Conservation (phyloP, 306 rosid species). For the Cyamopsis tetragonoloba region DNA sequence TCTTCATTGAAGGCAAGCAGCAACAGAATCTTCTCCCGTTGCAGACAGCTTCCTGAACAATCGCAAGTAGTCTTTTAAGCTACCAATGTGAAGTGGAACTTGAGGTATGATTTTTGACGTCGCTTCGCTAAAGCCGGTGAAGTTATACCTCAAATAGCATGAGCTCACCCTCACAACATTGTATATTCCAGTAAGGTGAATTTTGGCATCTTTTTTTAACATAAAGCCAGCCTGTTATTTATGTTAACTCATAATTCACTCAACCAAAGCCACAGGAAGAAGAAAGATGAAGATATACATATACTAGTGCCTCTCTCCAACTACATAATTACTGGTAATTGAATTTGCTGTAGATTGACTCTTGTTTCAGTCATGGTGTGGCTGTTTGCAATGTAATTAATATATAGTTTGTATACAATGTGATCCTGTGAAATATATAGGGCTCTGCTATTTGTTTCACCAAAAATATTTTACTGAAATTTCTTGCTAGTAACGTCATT, state of each 20-base stretch:
- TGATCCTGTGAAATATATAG: conserved; percentile 34
- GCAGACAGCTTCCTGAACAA: conserved; percentile 42
- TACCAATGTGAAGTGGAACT: conserved; percentile 24
- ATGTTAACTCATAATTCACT: conserved; percentile 32
- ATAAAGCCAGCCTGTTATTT: conserved; percentile 36
- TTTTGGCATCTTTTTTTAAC: conserved; percentile 45
- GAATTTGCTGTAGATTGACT: conserved; percentile 56
- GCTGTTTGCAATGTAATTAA: conserved; percentile 50
- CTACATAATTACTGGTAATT: conserved; percentile 26
- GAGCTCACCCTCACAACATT: conserved; percentile 38
- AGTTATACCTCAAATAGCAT: conserved; percentile 37
- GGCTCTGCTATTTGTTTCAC: conserved; percentile 24
- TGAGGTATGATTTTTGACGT: conserved; percentile 30
- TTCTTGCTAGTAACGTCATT: conserved; percentile 9
- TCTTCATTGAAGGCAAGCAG: conserved; percentile 71
- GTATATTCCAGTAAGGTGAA: conserved; percentile 56
- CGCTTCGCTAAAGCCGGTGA: conserved; percentile 31
- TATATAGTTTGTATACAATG: conserved; percentile 36
- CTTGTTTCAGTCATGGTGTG: conserved; percentile 35
- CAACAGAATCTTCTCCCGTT: conserved; percentile 64
- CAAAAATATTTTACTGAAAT: background rate
- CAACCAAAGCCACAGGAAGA: conserved; percentile 28
- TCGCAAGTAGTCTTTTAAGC: conserved; percentile 17
- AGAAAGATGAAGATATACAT: conserved; percentile 31
- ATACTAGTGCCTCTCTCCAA: conserved; percentile 33